Percentiles rank a stretch among this genome's conserved stretches.
These are phyloP conservation scores for Cyclotella distinguenda DNA, from an alignment of 108 stramenopile species.

Conservation along the genomic window DNA sequence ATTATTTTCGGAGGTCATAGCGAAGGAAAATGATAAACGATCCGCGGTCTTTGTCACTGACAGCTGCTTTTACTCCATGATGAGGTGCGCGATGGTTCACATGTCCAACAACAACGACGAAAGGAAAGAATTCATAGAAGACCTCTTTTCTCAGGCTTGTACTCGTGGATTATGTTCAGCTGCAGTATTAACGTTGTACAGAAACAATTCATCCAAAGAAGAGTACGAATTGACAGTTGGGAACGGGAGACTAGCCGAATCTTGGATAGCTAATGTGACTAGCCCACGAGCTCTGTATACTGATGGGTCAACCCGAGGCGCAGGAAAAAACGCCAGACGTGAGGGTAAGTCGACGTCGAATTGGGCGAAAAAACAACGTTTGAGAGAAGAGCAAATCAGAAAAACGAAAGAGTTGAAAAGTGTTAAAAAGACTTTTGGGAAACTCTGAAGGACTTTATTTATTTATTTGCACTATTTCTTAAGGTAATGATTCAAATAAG, in stretches of 20 bases:
- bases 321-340: conserved; percentile 43
- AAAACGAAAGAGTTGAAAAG: too few species aligned
- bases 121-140: conserved; percentile 33
- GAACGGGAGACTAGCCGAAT: conserved; percentile 41
- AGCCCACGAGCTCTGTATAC: conserved; percentile 44
- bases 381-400: too few species aligned
- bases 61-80: conserved; percentile 42
- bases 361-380: conserved; percentile 46
- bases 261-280: conserved; percentile 52
- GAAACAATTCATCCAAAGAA: conserved; percentile 42
- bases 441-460: too few species aligned
- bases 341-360: conserved; percentile 49
- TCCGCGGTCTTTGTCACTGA: conserved; percentile 38
- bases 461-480: too few species aligned
- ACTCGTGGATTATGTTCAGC: conserved; percentile 30
- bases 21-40: conserved; percentile 26
- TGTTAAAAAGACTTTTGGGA: too few species aligned
- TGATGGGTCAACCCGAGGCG: conserved; percentile 45
- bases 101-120: conserved; percentile 12
- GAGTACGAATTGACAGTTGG: conserved; percentile 48
- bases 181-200: conserved; percentile 29
- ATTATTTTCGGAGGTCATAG: conserved; percentile 22
- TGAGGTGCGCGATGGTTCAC: conserved; percentile 36
- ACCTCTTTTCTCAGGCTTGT: conserved; percentile 52
- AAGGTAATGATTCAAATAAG: too few species aligned